phyloP scores from a whole-genome alignment of 2,329 filamentous ascomycete genomes.

The Arthroderma sp. region DNA sequence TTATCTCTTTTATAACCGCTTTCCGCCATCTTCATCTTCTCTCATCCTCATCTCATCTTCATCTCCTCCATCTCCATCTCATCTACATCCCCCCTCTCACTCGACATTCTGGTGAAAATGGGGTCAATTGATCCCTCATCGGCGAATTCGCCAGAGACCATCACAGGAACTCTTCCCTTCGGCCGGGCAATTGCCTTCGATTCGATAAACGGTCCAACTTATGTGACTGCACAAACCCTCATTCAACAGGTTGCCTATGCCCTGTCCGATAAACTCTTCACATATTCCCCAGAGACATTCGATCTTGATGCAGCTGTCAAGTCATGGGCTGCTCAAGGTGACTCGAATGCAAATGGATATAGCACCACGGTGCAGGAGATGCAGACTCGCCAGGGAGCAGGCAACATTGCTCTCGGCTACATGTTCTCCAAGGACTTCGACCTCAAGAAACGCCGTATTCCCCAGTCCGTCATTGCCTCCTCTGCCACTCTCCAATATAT shows the following conservation, averaged over 20 bases:
- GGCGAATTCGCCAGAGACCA: constrained; percentile 1
- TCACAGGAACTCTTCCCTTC: constrained; percentile 4
- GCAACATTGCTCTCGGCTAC: constrained; percentile 84
- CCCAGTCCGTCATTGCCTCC: constrained; percentile 79
- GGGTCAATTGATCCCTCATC: constrained; percentile 9
- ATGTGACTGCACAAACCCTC: constrained; percentile 82
- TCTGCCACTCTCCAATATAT: constrained; percentile 70
- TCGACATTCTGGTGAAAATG: constrained; percentile 3
- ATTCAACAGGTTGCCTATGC: constrained; percentile 94
- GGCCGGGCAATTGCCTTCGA: constrained; percentile 21
- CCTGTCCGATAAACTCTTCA: constrained; percentile 93
- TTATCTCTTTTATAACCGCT: neutral
- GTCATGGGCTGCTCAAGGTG: constrained; percentile 56
- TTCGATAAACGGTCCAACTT: constrained; percentile 61
- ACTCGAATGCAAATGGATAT: constrained; percentile 72
- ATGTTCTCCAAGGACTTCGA: constrained; percentile 97
- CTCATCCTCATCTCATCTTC: neutral
- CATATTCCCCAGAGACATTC: constrained; percentile 88
- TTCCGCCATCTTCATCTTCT: neutral
- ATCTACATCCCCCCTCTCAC: neutral
- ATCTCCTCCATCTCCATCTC: neutral
- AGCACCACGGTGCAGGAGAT: constrained; percentile 64
- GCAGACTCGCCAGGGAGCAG: constrained; percentile 79
- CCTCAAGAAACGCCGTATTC: constrained; percentile 75
- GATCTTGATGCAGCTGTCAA: constrained; percentile 75